These are phyloP conservation scores for Geotrichum aggregatum DNA, from an alignment of 1,139 yeast genomes.

Conservation along the genomic window DNA sequence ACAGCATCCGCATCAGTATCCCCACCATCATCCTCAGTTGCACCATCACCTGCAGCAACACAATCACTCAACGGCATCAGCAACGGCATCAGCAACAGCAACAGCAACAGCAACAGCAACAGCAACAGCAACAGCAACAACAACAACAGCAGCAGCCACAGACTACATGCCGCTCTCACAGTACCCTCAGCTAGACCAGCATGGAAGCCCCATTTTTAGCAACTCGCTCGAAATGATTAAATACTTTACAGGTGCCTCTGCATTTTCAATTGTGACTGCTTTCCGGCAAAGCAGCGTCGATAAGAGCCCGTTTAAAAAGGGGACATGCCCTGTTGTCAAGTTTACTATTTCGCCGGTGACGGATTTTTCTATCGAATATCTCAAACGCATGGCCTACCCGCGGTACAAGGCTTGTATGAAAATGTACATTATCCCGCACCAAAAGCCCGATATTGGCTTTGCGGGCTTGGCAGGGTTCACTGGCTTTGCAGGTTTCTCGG, in stretches of 20 bases:
- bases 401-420: slow-evolving; percentile 23
- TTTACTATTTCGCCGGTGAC: slow-evolving; percentile 19
- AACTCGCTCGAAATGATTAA: slow-evolving; percentile 18
- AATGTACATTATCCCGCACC: slow-evolving; percentile 14
- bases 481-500: neutral
- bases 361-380: slow-evolving; percentile 17
- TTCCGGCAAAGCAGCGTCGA: slow-evolving; percentile 21
- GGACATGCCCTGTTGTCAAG: slow-evolving; percentile 23
- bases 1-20: neutral
- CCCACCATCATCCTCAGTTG: neutral
- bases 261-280: slow-evolving; percentile 18
- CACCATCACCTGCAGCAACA: neutral
- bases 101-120: neutral
- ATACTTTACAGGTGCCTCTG: slow-evolving; percentile 7
- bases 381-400: slow-evolving; percentile 22
- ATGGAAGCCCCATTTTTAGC: slow-evolving; percentile 10
- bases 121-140: neutral
- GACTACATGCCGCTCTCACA: neutral
- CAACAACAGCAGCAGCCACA: neutral
- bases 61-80: too few species aligned
- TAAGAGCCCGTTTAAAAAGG: slow-evolving; percentile 13
- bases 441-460: neutral
- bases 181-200: slow-evolving; percentile 1
- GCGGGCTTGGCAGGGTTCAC: neutral
- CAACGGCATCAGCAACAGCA: neutral